Conservation (phyloP, 108 stramenopile species). For the Schizochytrium sp. region DNA sequence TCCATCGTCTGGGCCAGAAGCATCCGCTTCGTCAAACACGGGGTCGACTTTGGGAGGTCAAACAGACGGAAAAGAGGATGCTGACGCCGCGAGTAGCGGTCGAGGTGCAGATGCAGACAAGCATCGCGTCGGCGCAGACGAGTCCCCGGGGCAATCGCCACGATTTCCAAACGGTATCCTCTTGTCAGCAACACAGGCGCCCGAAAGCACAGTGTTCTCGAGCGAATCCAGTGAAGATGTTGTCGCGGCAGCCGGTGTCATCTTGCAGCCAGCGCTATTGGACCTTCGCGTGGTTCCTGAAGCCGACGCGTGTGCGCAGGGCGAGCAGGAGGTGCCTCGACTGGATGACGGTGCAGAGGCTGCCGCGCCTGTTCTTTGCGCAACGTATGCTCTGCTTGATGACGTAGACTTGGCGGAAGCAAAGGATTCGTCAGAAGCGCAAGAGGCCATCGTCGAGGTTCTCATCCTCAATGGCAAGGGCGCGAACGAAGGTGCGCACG, state of each 20-base stretch:
- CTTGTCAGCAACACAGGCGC: neutral
- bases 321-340: neutral
- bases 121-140: too few relatives aligned
- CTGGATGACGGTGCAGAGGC: neutral
- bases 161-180: neutral
- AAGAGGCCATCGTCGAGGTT: neutral
- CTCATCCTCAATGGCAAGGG: neutral
- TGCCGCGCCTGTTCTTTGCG: neutral
- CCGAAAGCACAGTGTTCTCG: neutral
- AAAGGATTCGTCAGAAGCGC: neutral
- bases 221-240: too few relatives aligned
- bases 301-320: neutral
- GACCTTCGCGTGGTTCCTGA: neutral
- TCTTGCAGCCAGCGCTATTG: neutral
- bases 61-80: too few relatives aligned
- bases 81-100: too few relatives aligned
- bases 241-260: too few relatives aligned
- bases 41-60: too few relatives aligned
- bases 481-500: neutral
- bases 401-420: neutral
- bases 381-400: neutral
- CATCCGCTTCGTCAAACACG: too few relatives aligned
- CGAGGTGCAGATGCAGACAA: too few relatives aligned
- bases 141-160: neutral
- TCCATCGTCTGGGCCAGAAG: too few relatives aligned